These are phyloP conservation scores for Rubia balearica DNA, from an alignment of 305 asterid species.

Conservation along the genomic window DNA sequence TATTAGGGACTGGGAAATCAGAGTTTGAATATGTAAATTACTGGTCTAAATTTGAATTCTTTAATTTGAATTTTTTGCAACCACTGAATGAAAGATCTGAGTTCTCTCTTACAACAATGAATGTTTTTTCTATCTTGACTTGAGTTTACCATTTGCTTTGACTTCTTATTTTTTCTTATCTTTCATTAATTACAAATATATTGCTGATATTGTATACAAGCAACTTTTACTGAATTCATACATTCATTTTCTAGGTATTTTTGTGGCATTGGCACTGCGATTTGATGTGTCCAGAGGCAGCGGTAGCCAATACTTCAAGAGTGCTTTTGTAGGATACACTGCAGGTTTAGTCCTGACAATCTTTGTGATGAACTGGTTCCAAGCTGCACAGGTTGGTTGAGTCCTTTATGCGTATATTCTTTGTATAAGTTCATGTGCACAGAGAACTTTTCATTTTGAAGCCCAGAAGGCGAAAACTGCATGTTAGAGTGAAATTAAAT, in stretches of 20 bases:
- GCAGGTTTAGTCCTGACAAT: slow-evolving; percentile 73
- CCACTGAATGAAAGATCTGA: background rate
- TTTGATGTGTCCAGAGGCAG: slow-evolving; percentile 94
- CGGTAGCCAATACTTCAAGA: slow-evolving; percentile 65
- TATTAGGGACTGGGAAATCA: background rate
- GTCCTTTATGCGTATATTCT: slow-evolving; percentile 2
- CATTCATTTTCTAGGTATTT: slow-evolving; percentile 58
- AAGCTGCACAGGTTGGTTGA: slow-evolving; percentile 92
- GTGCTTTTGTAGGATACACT: slow-evolving; percentile 79
- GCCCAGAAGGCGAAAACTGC: background rate
- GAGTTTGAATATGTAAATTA: slow-evolving; percentile 4
- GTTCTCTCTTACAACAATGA: background rate
- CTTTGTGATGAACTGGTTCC: slow-evolving; percentile 94
- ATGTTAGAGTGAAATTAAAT: too few species aligned
- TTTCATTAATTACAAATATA: background rate
- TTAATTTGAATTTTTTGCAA: background rate
- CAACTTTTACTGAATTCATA: background rate
- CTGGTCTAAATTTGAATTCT: background rate
- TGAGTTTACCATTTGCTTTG: background rate
- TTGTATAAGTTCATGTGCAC: background rate
- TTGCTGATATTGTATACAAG: background rate
- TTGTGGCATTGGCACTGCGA: slow-evolving; percentile 90
- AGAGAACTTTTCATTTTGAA: background rate
- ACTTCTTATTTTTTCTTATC: background rate
- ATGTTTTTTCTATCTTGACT: background rate